Base-by-base conservation (phyloP, 2,329 filamentous ascomycete genomes). In the Colletotrichum sp. region DNA sequence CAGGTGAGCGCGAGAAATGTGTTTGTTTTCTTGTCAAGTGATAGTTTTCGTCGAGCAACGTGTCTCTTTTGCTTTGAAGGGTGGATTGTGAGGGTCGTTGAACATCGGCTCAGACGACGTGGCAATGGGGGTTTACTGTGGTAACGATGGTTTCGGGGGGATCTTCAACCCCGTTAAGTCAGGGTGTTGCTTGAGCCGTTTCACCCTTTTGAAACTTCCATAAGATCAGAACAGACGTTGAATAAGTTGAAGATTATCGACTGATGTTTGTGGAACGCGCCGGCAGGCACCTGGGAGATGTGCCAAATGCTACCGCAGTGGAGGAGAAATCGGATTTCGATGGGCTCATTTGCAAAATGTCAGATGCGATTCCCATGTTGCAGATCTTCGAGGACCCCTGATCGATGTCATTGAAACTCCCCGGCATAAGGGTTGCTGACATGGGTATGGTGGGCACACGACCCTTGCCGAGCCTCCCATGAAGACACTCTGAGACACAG, bases 401-500 rank as follows among this genome's bases (percentile, higher is more conserved):
- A 64, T 48, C 24, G 63, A 67, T 67, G 67, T 30, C 30, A 52
- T 67, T 71, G 61, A 67, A 57, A 75, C 69, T 67, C 72, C 57
- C 39, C 73, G 39, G 63, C 39, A 67, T 48, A 72, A 72, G 73
- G 63, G 69, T 67, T 34, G 26, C 32, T 63, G 7, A 21, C 69
- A 72, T 67, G 72, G 73, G 39, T 75, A 26, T 64, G 24, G 55
- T 59, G 39, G 73, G 24, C 63, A 30, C 73, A 72, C 48, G 69
- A 72, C 43, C 73, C 73, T 72, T 75, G 73, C 55, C 39, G 55
- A 55, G 64, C 52, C 26, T 30, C 63, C 73, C 30, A 72, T 59
- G 55, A 72, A 36, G n/a, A 63, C 69, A 63, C 43, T 67, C 73
- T 75, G 73, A 75, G 69, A 75, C 73, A 39, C 55, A 59, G 57